Base-by-base conservation (phyloP, 2,329 filamentous ascomycete species). In the Sclerotiophoma versabilis region DNA sequence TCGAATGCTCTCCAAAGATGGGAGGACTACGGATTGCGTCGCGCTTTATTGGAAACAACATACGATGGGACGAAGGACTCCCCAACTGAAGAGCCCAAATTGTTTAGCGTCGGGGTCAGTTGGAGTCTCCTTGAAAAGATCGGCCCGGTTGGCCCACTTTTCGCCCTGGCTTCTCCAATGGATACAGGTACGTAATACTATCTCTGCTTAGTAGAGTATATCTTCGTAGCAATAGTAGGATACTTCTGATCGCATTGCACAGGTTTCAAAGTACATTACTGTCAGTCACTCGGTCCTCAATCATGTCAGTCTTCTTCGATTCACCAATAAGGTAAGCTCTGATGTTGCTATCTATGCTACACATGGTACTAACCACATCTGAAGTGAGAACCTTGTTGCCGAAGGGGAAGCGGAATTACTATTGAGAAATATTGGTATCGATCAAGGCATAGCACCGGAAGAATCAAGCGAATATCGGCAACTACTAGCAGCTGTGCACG, bases 401-500 rank as follows among this genome's bases (percentile, higher is more conserved):
- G 61, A 62, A 49, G 65, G 64, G 8, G 65, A 69, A 17, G 65
- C 57, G 29, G 66, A 70, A 41, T 23, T 58, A 20, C 56, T 65
- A 10, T 42, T 70, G 14, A 48, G 52, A 11, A 61, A 51, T 15
- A 65, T 70, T 46, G 65, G 67, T 4, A 56, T 70, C 36, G 60
- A 54, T 32, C 48, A 63, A 10, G 64, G 64, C 19, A 25, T 80
- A 79, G 37, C 54, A 27, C 17, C 55, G 19, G 20, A 41, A 34
- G 79, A 84, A 47, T 76, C 67, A 38, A 66, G 66, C 17, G 80
- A 83, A 54, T 83, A 81, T 51, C 71, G 78, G 17, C 76, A 76
- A 9, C 75, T 83, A 1, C 72, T 83, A 0, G 80, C 80, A 15
- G 81, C 80, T 0, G 77, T 83, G 0, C 81, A 83, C 50, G 81